phyloP scores from a whole-genome alignment of 179 eudicot species.

The Heliamphora pulchella region DNA sequence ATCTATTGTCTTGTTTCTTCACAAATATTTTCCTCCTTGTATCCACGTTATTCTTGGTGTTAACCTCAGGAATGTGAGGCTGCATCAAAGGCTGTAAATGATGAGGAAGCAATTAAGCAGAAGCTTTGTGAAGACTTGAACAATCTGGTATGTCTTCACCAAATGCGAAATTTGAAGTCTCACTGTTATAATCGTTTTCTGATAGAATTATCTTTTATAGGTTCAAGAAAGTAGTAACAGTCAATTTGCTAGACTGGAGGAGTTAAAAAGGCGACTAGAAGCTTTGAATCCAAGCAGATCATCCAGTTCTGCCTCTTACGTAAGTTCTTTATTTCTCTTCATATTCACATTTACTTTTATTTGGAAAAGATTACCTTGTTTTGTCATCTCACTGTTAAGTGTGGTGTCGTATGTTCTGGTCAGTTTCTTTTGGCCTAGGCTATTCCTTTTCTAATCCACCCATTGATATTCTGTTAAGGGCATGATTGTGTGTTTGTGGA shows the following conservation, averaged over 20 bases:
- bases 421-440: not conserved
- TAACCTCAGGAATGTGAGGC: conserved; percentile 70
- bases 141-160: no score
- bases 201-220: conserved; percentile 25
- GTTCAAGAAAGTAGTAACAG: conserved; percentile 76
- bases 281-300: conserved; percentile 84
- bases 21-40: not conserved
- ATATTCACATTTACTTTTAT: not conserved
- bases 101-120: no score
- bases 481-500: not conserved
- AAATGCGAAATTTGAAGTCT: not conserved
- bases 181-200: not conserved
- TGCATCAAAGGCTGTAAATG: conserved; percentile 42
- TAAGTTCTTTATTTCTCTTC: conserved; percentile 19
- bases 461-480: not conserved
- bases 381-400: not conserved
- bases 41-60: conserved; percentile 6
- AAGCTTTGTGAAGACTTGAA: no score
- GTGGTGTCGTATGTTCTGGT: not conserved
- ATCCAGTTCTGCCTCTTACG: conserved; percentile 25
- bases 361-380: not conserved
- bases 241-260: conserved; percentile 77
- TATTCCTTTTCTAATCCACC: conserved; percentile 10
- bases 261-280: conserved; percentile 75
- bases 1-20: not conserved